Conservation (phyloP, 2,329 filamentous ascomycete genomes). For the Lasiodiplodia citricola region DNA sequence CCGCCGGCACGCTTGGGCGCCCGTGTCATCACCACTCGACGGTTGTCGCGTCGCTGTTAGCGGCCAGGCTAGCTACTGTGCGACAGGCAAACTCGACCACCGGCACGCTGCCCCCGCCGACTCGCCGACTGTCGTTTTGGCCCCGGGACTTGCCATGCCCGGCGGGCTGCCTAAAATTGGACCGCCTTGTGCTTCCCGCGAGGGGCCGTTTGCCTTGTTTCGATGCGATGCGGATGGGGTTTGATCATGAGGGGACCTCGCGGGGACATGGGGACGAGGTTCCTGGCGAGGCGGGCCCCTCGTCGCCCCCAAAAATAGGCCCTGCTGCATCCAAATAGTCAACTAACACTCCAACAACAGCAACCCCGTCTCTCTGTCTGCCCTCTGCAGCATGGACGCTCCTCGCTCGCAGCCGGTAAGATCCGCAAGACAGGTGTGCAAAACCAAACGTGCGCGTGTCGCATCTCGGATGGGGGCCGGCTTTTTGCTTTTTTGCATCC, state of each 20-base stretch:
- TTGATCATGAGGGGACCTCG: constrained; percentile 15
- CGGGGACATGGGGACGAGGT: neutral
- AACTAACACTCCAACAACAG: constrained; percentile 2
- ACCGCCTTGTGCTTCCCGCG: constrained; percentile 5
- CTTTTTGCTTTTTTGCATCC: constrained; percentile 17
- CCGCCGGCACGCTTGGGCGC: constrained; percentile 14
- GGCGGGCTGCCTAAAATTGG: constrained; percentile 15
- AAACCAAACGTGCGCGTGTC: constrained; percentile 20
- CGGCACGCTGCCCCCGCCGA: constrained; percentile 5
- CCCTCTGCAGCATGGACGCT: constrained; percentile 16
- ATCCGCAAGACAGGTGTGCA: constrained; percentile 17
- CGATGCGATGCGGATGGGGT: constrained; percentile 6
- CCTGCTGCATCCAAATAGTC: neutral
- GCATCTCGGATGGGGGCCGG: constrained; percentile 4
- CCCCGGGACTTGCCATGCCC: constrained; percentile 20
- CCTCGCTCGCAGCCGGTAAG: constrained; percentile 13
- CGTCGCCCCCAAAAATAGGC: constrained; percentile 12
- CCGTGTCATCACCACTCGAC: neutral
- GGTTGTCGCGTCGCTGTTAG: neutral
- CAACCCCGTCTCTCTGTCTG: neutral
- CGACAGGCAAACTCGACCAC: neutral
- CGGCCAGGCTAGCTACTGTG: neutral
- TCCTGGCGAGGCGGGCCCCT: neutral
- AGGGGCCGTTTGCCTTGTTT: constrained; percentile 21
- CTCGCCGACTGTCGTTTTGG: constrained; percentile 10